Base-by-base conservation (phyloP, 2,329 filamentous ascomycete genomes). In the Cladosporium sp. region DNA sequence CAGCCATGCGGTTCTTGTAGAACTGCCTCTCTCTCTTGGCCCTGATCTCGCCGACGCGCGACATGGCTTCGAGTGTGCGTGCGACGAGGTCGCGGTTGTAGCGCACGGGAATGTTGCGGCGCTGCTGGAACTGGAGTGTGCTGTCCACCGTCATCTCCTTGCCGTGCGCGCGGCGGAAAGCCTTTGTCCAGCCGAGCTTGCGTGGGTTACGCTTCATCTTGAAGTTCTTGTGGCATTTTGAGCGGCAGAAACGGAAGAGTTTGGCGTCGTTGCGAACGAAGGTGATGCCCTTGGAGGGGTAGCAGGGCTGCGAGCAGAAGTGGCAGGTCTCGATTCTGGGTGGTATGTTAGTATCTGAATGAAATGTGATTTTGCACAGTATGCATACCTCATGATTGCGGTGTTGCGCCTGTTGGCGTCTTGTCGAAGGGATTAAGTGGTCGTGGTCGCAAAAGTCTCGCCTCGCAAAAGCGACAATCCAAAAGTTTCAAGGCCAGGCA, bases 121-220 rank as follows among this genome's bases (percentile, higher is more conserved):
- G 89, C 65, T 91, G 89, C 62, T 90, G 89, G 77, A 97, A 96
- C 71, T 91, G 88, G 60, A 99, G 86, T 32, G 93, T 96, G 69
- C 85, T 89, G 81, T 99, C 94, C 75, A 97, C 92, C 58, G 90
- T 89, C 90, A 96, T 86, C 75, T 86, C 83, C 65, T 79, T 95
- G 78, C 90, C 90, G 58, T 89, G 87, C 17, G 88, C 84, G 72
- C 87, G 88, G 70, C 91, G 88, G 83, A 92, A 93, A 53, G 90
- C 86, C 81, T 97, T 96, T 62, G 93, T 97, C 94, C 93, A 97
- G 77, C 91, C 94, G 67, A 97, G 84, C 65, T 97, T 96, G 73
- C 93, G 87, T 35, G 93, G 92, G 78, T 97, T 97, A 65, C 94
- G 87, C 88, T 96, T 96, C 90, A 96, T 96, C 78, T 95, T 94